Percentiles rank a stretch among this genome's conserved stretches.
Evolutionary conservation across 202 grass and related monocot genomes (phyloP).

Genomic region (Panicum hallii): DNA sequence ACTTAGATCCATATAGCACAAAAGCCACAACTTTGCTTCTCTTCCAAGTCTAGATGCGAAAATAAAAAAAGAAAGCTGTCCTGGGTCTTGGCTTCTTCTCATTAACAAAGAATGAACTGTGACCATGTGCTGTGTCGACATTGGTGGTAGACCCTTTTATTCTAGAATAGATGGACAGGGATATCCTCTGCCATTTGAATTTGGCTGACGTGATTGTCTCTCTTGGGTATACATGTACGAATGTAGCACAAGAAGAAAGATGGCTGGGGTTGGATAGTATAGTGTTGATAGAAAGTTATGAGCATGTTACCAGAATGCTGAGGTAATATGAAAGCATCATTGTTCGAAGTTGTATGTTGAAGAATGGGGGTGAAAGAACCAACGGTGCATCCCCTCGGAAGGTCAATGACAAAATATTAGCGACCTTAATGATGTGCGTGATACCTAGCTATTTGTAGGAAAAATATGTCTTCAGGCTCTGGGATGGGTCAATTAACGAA

Average conservation of each 20-base stretch:
- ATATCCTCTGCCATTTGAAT: slow-evolving; percentile 13
- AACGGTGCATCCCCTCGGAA: background rate
- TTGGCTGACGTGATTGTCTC: background rate
- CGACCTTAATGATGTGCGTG: background rate
- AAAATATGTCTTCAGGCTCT: background rate
- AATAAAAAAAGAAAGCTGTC: background rate
- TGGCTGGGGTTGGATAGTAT: background rate
- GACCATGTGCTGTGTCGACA: background rate
- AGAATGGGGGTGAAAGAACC: background rate
- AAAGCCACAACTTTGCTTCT: background rate
- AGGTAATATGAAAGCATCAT: background rate
- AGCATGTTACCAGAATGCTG: background rate
- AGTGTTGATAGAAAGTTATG: slow-evolving; percentile 3
- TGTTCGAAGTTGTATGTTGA: background rate
- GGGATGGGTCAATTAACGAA: background rate
- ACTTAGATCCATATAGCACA: background rate
- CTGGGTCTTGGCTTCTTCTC: background rate
- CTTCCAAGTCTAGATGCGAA: background rate
- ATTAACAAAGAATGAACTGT: background rate
- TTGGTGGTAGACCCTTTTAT: background rate
- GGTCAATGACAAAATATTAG: background rate
- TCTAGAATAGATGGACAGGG: background rate
- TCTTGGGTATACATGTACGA: background rate
- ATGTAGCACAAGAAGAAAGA: background rate
- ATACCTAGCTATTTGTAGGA: background rate